Base-by-base conservation (phyloP, 208 protist species). In the Trypanosomatidae sp. region DNA sequence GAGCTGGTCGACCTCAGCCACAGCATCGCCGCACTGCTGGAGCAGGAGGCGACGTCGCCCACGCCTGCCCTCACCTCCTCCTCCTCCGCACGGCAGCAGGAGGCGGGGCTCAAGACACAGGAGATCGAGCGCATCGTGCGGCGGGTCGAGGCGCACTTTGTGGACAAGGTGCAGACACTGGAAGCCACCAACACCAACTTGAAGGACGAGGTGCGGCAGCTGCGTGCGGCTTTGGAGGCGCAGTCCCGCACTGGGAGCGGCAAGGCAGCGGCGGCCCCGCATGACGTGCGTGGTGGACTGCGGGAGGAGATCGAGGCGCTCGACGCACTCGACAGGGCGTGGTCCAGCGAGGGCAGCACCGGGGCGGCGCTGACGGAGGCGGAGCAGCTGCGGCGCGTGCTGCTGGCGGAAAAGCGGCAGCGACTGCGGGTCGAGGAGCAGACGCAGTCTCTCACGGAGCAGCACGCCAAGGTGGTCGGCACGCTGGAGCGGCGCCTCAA, bases 71-170 rank as follows among this genome's bases (percentile, higher is more conserved):
- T n/a, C n/a, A n/a, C n/a, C n/a, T n/a, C n/a, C n/a, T n/a, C n/a
- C 68, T 47, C 41, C 60, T 7, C 39, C 71, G 56, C 50, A 3
- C 73, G 55, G 46, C 44, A 82, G 50, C 75, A 88, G 62, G 80
- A 91, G 65, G 84, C 76, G 0, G 76, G 68, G 19, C 79, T 95
- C 55, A 91, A 91, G 79, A 85, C 83, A 41, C 85, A 91, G 43
- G 89, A 94, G 33, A 96, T 94, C 65, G 86, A 93, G 65, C 87
- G 89, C 33, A 92, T 96, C 65, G 91, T 96, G 56, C 82, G 79
- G 17, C 84, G 89, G 17, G 91, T 96, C 4, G 86, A 92, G 71
- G 56, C 69, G n/a, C 89, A 96, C 71, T 96, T 89, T 66, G 65
- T 74, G 7, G 80, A 80, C 46, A 86, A 85, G 44, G 71, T 94